phyloP scores from a whole-genome alignment of 2,329 filamentous ascomycete species.

The Paracamarosporium sp. region DNA sequence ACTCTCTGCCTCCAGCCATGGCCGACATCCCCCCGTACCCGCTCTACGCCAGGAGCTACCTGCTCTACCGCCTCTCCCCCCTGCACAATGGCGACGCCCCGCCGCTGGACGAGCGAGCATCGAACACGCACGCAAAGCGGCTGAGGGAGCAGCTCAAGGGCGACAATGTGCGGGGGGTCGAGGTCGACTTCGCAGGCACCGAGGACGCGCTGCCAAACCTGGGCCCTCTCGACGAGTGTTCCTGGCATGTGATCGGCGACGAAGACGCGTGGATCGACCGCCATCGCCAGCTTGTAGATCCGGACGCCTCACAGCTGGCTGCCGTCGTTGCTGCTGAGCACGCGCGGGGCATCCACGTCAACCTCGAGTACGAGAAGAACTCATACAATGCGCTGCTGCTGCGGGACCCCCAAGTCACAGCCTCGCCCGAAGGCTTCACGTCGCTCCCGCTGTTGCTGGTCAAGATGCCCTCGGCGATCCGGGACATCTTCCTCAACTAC shows the following conservation, averaged over 20 bases:
- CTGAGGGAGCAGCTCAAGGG: constrained; percentile 58
- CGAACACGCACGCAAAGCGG: constrained; percentile 56
- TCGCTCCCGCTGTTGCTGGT: constrained; percentile 59
- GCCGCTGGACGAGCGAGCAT: constrained; percentile 44
- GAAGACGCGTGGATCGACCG: constrained; percentile 50
- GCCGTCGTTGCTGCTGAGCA: constrained; percentile 22
- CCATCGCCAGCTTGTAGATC: constrained; percentile 40
- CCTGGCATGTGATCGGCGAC: constrained; percentile 52
- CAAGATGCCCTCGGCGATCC: constrained; percentile 57
- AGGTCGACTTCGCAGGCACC: constrained; percentile 46
- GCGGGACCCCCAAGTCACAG: constrained; percentile 40
- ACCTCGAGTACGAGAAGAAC: constrained; percentile 57
- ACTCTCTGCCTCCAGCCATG: constrained; percentile 24
- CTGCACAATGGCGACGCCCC: constrained; percentile 54
- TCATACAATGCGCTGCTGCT: constrained; percentile 60
- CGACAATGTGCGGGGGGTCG: constrained; percentile 55
- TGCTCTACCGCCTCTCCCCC: constrained; percentile 61
- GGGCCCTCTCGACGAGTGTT: constrained; percentile 56
- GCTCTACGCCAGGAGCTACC: constrained; percentile 62
- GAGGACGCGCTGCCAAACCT: constrained; percentile 52
- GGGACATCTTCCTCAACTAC: constrained; percentile 58
- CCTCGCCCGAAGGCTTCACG: constrained; percentile 49
- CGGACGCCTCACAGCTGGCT: constrained; percentile 37
- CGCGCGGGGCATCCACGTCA: constrained; percentile 55
- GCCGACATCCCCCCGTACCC: constrained; percentile 49